Evolutionary conservation across 2,329 filamentous ascomycete species (phyloP).

Genomic region (Sphaerulina vaccinii): DNA sequence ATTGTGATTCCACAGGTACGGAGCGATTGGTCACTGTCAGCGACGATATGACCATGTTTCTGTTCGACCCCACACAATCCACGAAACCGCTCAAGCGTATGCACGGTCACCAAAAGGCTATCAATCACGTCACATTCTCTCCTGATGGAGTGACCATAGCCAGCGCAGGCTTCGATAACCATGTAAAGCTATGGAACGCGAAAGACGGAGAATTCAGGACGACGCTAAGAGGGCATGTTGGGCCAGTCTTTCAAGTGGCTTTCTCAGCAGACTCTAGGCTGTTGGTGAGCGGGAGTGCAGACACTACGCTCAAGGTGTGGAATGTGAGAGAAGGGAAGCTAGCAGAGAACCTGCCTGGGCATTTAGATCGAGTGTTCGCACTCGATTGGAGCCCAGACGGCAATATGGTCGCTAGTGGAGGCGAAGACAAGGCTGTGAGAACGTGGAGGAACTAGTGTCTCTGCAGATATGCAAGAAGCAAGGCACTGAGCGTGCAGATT

Average conservation of each 20-base stretch:
- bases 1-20: conserved; percentile 51
- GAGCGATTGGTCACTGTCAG: conserved; percentile 87
- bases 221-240: conserved; percentile 85
- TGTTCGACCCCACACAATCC: conserved; percentile 58
- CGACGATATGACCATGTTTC: conserved; percentile 94
- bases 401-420: conserved; percentile 82
- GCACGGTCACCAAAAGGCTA: conserved; percentile 92
- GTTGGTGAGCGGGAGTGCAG: conserved; percentile 82
- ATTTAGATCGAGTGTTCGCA: conserved; percentile 89
- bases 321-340: conserved; percentile 83
- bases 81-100: conserved; percentile 80
- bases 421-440: conserved; percentile 78
- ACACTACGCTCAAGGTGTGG: conserved; percentile 94
- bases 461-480: too few species aligned
- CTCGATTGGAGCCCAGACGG: conserved; percentile 95
- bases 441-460: conserved; percentile 63
- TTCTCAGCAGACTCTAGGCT: conserved; percentile 92
- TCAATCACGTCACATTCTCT: conserved; percentile 93
- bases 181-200: conserved; percentile 87
- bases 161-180: conserved; percentile 88
- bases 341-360: conserved; percentile 78
- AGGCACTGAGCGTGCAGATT: too few species aligned
- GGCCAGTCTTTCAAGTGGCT: conserved; percentile 85
- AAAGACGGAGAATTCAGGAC: conserved; percentile 75
- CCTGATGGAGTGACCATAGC: conserved; percentile 86